These are phyloP conservation scores for Verticillium isaacii DNA, from an alignment of 2,329 filamentous ascomycete species.

Conservation along the genomic window DNA sequence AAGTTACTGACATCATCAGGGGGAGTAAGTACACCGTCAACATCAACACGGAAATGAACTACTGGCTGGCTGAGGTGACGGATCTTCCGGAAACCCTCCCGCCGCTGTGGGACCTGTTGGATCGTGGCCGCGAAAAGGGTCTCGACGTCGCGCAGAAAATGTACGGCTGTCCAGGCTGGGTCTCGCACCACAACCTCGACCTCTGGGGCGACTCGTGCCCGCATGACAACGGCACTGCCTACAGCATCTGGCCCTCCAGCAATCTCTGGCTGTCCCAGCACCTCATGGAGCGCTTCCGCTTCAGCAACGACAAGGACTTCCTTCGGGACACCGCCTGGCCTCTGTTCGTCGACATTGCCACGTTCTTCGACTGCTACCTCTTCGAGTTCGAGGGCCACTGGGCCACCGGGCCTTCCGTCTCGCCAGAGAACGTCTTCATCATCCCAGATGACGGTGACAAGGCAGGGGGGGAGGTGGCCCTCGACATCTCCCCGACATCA, in stretches of 20 bases:
- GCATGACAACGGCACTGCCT: constrained; percentile 20
- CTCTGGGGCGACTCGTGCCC: constrained; percentile 33
- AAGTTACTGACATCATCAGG: not conserved
- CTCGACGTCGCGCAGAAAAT: constrained; percentile 25
- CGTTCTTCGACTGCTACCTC: constrained; percentile 33
- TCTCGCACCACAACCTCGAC: constrained; percentile 33
- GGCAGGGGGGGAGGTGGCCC: constrained; percentile 10
- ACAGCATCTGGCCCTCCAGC: constrained; percentile 31
- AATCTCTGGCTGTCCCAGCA: constrained; percentile 33
- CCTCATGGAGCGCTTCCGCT: constrained; percentile 31
- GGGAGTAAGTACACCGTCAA: constrained; percentile 37
- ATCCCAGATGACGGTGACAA: constrained; percentile 8
- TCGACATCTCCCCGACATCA: not conserved
- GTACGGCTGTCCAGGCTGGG: constrained; percentile 32
- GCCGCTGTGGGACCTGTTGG: constrained; percentile 32
- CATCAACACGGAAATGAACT: constrained; percentile 37
- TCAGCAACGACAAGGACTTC: constrained; percentile 21
- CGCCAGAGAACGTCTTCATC: constrained; percentile 18
- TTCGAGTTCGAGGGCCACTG: constrained; percentile 22
- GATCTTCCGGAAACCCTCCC: constrained; percentile 30
- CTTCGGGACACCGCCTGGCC: constrained; percentile 19
- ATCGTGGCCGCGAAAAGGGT: constrained; percentile 24
- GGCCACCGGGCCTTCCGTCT: constrained; percentile 17
- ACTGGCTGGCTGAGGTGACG: constrained; percentile 28
- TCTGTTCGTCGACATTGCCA: constrained; percentile 25